Conservation (phyloP, 306 rosid genomes). For the Sophora flavescens region DNA sequence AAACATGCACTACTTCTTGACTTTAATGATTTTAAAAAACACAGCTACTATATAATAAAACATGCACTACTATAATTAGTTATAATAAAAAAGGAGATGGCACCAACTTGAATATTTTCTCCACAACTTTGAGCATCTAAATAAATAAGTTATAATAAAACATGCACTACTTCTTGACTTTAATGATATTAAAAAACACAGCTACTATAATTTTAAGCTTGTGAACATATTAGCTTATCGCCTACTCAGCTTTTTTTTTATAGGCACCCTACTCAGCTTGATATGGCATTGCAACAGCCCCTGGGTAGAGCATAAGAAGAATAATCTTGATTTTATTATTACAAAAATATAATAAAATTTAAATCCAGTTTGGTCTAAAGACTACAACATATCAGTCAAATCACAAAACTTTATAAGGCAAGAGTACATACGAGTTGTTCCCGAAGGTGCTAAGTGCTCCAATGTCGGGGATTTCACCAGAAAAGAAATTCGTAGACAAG, state of each 20-base stretch:
- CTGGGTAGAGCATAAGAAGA: background rate
- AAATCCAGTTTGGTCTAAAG: background rate
- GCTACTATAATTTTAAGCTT: background rate
- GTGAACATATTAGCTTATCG: constrained; percentile 5
- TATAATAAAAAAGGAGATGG: background rate
- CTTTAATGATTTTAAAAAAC: background rate
- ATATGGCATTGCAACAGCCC: background rate
- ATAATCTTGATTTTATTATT: background rate
- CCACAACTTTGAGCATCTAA: background rate
- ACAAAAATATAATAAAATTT: background rate
- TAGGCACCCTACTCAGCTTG: background rate
- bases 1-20: background rate
- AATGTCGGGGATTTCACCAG: constrained; percentile 93
- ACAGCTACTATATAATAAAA: background rate
- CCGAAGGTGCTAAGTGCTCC: constrained; percentile 91
- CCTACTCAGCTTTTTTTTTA: background rate
- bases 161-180: background rate
- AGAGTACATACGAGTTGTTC: constrained; percentile 71
- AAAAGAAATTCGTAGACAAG: constrained; percentile 87
- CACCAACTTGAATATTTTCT: background rate
- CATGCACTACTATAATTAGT: no score
- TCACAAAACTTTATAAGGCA: background rate
- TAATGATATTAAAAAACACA: background rate
- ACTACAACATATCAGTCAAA: background rate
- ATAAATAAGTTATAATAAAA: no score